A percentile compares a stretch with the other conserved stretches of the same genome.
Evolutionary conservation across 441 rosid species (phyloP).

Genomic region (Breynia disticha): DNA sequence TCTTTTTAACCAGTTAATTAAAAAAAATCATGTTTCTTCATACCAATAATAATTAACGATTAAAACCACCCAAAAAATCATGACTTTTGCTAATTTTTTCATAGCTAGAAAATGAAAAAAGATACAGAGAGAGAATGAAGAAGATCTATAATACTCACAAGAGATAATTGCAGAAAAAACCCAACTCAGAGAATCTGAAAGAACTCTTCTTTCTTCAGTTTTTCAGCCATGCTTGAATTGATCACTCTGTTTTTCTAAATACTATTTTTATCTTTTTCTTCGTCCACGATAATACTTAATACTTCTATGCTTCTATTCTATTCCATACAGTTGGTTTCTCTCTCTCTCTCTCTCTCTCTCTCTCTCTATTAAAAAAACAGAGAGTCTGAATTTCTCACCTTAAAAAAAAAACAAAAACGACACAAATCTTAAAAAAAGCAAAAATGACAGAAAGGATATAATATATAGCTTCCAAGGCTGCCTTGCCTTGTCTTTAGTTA

Average conservation of each 20-base stretch:
- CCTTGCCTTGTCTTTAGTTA: constrained; percentile 47
- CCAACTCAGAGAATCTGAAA: constrained; percentile 18
- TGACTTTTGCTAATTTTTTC: too few relatives aligned
- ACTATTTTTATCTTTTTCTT: constrained; percentile 16
- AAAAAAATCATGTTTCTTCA: too few relatives aligned
- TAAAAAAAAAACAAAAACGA: constrained; percentile 15
- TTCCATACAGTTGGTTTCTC: neutral
- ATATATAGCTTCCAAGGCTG: constrained; percentile 32
- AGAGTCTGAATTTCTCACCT: constrained; percentile 4
- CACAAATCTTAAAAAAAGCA: constrained; percentile 17
- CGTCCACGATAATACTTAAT: too few relatives aligned
- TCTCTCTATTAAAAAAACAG: neutral
- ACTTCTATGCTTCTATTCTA: neutral
- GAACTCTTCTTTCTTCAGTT: constrained; percentile 15
- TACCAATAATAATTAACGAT: too few relatives aligned
- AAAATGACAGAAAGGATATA: constrained; percentile 38
- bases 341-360: too few relatives aligned
- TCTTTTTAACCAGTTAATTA: too few relatives aligned
- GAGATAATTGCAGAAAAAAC: constrained; percentile 13
- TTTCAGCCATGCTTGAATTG: constrained; percentile 18
- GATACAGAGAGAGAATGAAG: neutral
- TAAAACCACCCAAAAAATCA: too few relatives aligned
- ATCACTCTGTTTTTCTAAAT: constrained; percentile 11
- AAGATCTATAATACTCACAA: constrained; percentile 22
- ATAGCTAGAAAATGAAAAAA: neutral